Evolutionary conservation across 257 asterid genomes (phyloP).

Genomic region (Eustoma russellianum): DNA sequence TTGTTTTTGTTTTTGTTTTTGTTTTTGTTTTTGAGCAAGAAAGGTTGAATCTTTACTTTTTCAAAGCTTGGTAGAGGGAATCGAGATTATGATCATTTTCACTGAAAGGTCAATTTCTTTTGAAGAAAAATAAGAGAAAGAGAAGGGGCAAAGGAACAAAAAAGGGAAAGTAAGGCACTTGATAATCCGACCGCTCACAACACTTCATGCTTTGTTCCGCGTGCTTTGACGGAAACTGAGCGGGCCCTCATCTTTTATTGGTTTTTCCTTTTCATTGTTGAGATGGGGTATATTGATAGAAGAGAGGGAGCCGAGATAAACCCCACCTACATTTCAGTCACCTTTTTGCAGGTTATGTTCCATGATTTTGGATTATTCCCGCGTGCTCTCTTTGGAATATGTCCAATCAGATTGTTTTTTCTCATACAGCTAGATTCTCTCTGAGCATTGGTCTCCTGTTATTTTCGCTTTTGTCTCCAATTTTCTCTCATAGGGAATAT

Average conservation of each 20-base stretch:
- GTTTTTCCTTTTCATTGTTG: constrained; percentile 20
- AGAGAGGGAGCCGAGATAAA: constrained; percentile 32
- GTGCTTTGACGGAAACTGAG: constrained; percentile 67
- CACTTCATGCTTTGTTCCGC: constrained; percentile 73
- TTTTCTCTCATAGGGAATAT: constrained; percentile 20
- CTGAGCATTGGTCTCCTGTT: constrained; percentile 12
- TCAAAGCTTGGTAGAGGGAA: constrained; percentile 28
- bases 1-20: too few relatives aligned
- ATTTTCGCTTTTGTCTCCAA: constrained; percentile 22
- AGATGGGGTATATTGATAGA: constrained; percentile 46
- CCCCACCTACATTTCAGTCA: constrained; percentile 75
- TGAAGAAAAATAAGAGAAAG: constrained; percentile 19
- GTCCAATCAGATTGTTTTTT: constrained; percentile 44
- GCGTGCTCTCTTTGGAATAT: constrained; percentile 29
- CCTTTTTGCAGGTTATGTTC: constrained; percentile 70
- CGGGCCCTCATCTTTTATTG: constrained; percentile 29
- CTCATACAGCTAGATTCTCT: constrained; percentile 47
- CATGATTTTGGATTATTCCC: constrained; percentile 54
- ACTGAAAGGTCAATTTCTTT: constrained; percentile 78
- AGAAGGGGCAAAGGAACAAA: constrained; percentile 3
- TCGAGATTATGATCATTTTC: constrained; percentile 40
- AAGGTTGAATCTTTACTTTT: constrained; percentile 29
- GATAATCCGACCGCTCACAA: constrained; percentile 51
- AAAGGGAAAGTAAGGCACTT: constrained; percentile 28
- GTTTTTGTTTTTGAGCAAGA: constrained; percentile 9